phyloP scores from a whole-genome alignment of 73 alveolate species.

The Breviolum minutum region DNA sequence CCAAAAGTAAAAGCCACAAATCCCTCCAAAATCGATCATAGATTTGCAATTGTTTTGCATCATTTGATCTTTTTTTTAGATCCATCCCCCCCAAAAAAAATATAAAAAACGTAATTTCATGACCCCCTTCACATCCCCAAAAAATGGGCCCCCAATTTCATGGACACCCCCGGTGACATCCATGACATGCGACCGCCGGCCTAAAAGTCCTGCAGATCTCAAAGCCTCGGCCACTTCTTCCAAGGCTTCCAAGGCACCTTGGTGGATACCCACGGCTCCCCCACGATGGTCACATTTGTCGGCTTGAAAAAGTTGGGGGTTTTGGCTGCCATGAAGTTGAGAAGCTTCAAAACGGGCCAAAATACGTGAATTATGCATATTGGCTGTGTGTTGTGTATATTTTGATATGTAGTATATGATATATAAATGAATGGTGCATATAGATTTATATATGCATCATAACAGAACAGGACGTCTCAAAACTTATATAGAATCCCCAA shows the following conservation, averaged over 20 bases:
- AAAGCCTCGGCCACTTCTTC: slow-evolving; percentile 95
- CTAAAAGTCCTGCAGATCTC: slow-evolving; percentile 61
- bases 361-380: too few relatives aligned
- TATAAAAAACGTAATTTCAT: too few relatives aligned
- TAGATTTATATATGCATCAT: not conserved
- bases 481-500: too few relatives aligned
- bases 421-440: too few relatives aligned
- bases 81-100: not conserved
- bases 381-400: too few relatives aligned
- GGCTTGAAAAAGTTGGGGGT: too few relatives aligned
- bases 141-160: not conserved
- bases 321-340: not conserved
- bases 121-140: too few relatives aligned
- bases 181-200: not conserved
- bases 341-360: too few relatives aligned
- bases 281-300: too few relatives aligned
- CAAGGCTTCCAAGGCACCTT: slow-evolving; percentile 72
- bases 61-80: not conserved
- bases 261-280: not conserved
- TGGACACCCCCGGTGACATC: not conserved
- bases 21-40: not conserved
- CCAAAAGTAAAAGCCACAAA: too few relatives aligned
- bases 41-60: not conserved
- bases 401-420: too few relatives aligned
- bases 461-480: not conserved